Evolutionary conservation across 2,329 filamentous ascomycete species (phyloP), one percentile per base, ranked within the genome.

Genomic region (Colletotrichum chlorophyti): DNA sequence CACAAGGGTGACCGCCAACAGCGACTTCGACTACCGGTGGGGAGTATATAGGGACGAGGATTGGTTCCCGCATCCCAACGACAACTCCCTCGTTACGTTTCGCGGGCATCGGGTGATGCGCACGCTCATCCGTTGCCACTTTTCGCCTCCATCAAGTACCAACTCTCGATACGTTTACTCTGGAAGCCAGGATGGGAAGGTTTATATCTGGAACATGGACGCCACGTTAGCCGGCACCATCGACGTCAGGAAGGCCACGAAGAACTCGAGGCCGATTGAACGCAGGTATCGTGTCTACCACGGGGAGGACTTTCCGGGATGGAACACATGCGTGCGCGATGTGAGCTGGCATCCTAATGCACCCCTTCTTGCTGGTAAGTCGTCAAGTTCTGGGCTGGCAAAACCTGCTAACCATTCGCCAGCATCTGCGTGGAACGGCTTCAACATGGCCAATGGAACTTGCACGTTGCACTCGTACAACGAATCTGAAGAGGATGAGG

Each of bases 41-140:
- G 83, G 84, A 46, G 76, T 76, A 10, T 93, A 91, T 71, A 81
- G 89, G 65, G 83, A 86, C 8, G 75, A 82, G 19, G 77, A 86
- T 65, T 91, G 86, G 80, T 84, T 85, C 58, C 86, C 87, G 2
- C 89, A 97, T 71, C 90, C 89, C 0, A 76, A 93, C 66, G 95
- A 98, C 73, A 96, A 94, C 77, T 96, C 91, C 1, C 79, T 97
- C 3, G 95, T 98, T 42, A 97, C 94, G 0, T 98, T 96, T 81
- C 86, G 92, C 23, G 94, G 94, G 9, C 95, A 99, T 75, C 85
- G 84, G 62, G 92, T 99, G 11, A 83, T 96, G 60, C 89, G 91
- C 67, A 98, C 95, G 1, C 80, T 98, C 35, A 97, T 98, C 65
- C 83, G 95, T 60, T 98, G 95, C 68, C 94, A 98, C 74, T 99